Percentiles rank a stretch among this genome's conserved stretches.
Evolutionary conservation across 2,329 filamentous ascomycete species (phyloP).

Genomic region (Endoconidiophora laricicola): DNA sequence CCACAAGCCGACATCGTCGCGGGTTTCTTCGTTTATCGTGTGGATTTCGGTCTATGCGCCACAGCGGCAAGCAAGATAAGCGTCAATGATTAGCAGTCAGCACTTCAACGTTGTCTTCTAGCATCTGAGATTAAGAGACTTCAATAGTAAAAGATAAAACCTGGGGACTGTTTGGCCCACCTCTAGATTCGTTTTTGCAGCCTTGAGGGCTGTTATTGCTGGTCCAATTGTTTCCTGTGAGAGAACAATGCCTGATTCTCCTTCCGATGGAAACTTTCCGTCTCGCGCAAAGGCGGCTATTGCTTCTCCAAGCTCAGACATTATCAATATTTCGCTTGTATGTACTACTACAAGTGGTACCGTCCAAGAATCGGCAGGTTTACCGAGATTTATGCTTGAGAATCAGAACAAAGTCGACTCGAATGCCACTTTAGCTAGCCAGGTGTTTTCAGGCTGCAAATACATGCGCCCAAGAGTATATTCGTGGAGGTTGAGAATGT

Average conservation of each 20-base stretch:
- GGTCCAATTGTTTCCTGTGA: constrained; percentile 24
- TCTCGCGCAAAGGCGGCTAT: constrained; percentile 26
- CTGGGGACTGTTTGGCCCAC: constrained; percentile 17
- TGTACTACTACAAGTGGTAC: neutral
- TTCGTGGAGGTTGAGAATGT: neutral
- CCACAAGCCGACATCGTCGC: constrained; percentile 71
- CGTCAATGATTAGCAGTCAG: neutral
- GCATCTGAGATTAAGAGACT: neutral
- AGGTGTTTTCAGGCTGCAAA: too few relatives aligned
- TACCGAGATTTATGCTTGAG: neutral
- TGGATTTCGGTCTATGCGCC: constrained; percentile 49
- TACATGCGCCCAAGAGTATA: too few relatives aligned
- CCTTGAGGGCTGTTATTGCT: constrained; percentile 23
- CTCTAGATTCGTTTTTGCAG: constrained; percentile 24
- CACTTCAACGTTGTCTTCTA: too few relatives aligned
- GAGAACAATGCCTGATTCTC: constrained; percentile 22
- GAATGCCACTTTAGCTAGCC: too few relatives aligned
- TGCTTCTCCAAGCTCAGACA: constrained; percentile 21
- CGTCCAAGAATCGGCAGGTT: too few relatives aligned
- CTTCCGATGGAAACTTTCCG: constrained; percentile 24
- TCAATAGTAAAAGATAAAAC: neutral
- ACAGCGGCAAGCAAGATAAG: neutral
- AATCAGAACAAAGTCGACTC: too few relatives aligned
- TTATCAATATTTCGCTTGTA: neutral
- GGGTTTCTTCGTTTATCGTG: constrained; percentile 57